These are phyloP conservation scores for Phytophthora uliginosa DNA, from an alignment of 352 stramenopile genomes.

Conservation along the genomic window DNA sequence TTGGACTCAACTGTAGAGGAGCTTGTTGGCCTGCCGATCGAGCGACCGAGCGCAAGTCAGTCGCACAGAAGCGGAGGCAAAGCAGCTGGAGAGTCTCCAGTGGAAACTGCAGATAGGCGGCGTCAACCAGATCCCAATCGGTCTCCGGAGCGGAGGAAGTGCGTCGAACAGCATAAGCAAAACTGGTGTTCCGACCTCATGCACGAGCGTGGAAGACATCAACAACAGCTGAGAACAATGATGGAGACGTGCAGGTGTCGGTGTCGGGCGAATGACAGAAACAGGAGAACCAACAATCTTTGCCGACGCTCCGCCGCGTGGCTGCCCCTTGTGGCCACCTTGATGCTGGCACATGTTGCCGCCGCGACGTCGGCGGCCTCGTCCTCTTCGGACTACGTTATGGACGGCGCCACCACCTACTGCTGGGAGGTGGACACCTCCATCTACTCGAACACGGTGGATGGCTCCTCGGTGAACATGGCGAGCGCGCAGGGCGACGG, in stretches of 20 bases:
- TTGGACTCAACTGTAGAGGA: conserved; percentile 21
- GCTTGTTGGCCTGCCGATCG: conserved; percentile 19
- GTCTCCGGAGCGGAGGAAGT: conserved; percentile 26
- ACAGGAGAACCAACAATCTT: conserved; percentile 14
- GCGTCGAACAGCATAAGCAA: conserved; percentile 10
- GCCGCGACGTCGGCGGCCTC: conserved; percentile 21
- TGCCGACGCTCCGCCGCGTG: conserved; percentile 10
- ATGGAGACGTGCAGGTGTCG: conserved; percentile 22
- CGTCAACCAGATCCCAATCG: conserved; percentile 28
- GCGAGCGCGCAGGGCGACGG: conserved; percentile 48
- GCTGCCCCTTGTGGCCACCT: conserved; percentile 7
- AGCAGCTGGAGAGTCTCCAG: conserved; percentile 15
- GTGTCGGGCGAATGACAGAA: conserved; percentile 7
- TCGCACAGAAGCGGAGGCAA: conserved; percentile 25
- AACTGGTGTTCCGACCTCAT: conserved; percentile 28
- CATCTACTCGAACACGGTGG: conserved; percentile 63
- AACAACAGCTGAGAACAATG: conserved; percentile 1
- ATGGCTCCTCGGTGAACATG: conserved; percentile 46
- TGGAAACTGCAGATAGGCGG: conserved; percentile 27
- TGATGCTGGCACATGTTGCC: conserved; percentile 32
- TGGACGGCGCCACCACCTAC: conserved; percentile 64
- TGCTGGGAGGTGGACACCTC: conserved; percentile 70
- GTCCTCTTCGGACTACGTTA: conserved; percentile 29
- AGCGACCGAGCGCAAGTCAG: conserved; percentile 24
- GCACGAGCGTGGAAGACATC: conserved; percentile 21